Conservation (phyloP, 768 basidiomycete species). For the Amanita exitialis region DNA sequence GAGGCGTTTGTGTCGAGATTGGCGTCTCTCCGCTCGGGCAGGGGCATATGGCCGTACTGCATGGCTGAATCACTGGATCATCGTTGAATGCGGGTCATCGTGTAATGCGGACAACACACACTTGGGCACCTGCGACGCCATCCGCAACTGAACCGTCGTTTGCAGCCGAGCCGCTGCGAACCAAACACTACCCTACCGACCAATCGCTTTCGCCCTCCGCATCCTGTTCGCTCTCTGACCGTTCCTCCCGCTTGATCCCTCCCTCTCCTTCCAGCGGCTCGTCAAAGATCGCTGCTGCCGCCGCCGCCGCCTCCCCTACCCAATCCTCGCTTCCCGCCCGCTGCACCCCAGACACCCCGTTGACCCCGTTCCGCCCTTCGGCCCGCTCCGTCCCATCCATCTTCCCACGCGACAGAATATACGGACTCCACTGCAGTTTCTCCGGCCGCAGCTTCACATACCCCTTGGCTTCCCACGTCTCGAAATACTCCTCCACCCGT, state of each 20-base stretch:
- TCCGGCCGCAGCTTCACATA: conserved; percentile 72
- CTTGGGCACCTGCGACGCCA: conserved; percentile 30
- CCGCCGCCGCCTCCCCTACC: conserved; percentile 33
- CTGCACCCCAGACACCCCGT: neutral
- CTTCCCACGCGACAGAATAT: conserved; percentile 50
- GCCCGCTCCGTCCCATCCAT: conserved; percentile 3
- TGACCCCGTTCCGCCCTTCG: neutral
- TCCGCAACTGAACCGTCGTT: conserved; percentile 26
- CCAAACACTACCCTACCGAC: conserved; percentile 5
- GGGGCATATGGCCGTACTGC: conserved; percentile 50
- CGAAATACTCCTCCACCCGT: conserved; percentile 54
- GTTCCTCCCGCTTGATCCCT: conserved; percentile 23
- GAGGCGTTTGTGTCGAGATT: conserved; percentile 50
- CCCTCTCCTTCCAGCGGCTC: conserved; percentile 5
- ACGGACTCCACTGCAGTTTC: conserved; percentile 91
- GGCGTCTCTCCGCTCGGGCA: conserved; percentile 42
- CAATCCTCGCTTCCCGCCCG: neutral
- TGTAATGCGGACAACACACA: conserved; percentile 17
- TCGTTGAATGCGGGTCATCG: conserved; percentile 11
- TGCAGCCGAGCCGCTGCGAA: conserved; percentile 17
- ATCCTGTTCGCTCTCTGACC: conserved; percentile 33
- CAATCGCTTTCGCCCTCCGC: conserved; percentile 17
- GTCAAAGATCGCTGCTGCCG: conserved; percentile 6
- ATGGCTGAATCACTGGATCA: conserved; percentile 43
- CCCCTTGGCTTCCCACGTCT: conserved; percentile 67